phyloP scores from a whole-genome alignment of 257 asterid species.

The Nicotiana benthamiana region DNA sequence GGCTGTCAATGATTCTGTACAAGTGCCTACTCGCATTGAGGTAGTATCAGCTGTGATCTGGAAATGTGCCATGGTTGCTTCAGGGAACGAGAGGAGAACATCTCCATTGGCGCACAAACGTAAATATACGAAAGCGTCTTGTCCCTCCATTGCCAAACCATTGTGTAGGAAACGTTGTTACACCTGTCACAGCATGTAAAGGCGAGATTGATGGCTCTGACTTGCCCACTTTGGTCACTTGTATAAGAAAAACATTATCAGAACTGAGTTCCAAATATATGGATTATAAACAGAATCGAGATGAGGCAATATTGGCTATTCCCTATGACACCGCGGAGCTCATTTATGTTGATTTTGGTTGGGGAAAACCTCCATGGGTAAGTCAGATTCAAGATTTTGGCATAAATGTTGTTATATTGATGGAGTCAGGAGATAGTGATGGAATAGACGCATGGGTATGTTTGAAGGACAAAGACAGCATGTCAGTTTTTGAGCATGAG shows the following conservation, averaged over 20 bases:
- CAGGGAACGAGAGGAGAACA: not conserved
- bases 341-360: not conserved
- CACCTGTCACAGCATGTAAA: not conserved
- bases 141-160: not conserved
- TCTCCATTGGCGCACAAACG: not conserved
- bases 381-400: not conserved
- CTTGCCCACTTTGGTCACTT: not conserved
- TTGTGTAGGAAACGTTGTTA: not conserved
- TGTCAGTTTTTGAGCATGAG: not conserved
- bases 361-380: not conserved
- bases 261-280: not conserved
- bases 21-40: not conserved
- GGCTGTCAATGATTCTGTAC: not conserved
- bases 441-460: not conserved
- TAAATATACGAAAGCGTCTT: not conserved
- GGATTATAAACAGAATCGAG: not conserved
- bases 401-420: not conserved
- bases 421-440: not conserved
- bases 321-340: not conserved
- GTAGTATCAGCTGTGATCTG: not conserved
- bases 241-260: not conserved
- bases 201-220: not conserved
- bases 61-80: not conserved
- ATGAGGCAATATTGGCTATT: not conserved
- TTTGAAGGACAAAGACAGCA: not conserved